Conservation (phyloP, 2,329 filamentous ascomycete species). For the Aaosphaeria pasadenensis region DNA sequence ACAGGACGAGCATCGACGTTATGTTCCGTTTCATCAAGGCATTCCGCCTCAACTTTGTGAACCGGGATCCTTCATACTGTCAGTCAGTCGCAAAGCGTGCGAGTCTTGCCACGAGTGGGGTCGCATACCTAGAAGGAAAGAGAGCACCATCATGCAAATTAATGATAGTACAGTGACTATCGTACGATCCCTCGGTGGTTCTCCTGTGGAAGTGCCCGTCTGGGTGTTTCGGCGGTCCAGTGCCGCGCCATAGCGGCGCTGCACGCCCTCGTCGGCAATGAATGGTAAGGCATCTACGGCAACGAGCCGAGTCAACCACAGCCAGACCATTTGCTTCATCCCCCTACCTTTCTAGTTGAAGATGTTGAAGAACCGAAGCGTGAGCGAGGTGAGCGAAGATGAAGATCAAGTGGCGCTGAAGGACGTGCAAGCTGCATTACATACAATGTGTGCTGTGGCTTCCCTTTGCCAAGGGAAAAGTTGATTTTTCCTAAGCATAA, state of each 20-base stretch:
- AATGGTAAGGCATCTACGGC: not conserved
- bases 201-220: conserved; percentile 1
- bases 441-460: no score
- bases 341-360: no score
- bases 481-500: no score
- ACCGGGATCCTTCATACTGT: conserved; percentile 1
- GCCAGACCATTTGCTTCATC: not conserved
- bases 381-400: no score
- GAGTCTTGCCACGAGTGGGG: not conserved
- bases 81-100: not conserved
- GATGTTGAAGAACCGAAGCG: no score
- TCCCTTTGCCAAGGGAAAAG: no score
- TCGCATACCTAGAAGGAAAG: conserved; percentile 12
- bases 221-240: not conserved
- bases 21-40: not conserved
- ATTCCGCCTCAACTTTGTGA: not conserved
- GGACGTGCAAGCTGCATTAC: no score
- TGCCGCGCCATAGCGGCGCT: not conserved
- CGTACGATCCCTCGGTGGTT: conserved; percentile 10
- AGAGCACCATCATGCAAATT: conserved; percentile 8
- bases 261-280: not conserved
- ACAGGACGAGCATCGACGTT: not conserved
- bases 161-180: conserved; percentile 11
- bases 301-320: not conserved
- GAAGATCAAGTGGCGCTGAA: no score